Conservation (phyloP, 768 basidiomycete genomes). For the Pleurotus eryngii region DNA sequence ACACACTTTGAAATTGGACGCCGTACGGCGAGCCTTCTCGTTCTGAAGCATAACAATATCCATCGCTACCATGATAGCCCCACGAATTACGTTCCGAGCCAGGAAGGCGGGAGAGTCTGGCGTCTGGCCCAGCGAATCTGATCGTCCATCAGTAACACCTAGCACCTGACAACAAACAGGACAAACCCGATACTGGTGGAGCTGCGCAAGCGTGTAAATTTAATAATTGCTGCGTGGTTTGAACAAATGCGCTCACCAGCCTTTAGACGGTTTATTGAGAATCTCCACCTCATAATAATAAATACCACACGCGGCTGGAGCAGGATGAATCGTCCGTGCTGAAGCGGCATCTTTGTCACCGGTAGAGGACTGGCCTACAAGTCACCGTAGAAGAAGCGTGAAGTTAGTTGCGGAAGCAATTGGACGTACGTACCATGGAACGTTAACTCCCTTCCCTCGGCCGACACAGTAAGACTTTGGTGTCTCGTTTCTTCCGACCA, state of each 20-base stretch:
- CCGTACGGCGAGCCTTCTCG: conserved; percentile 73
- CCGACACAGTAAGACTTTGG: conserved; percentile 54
- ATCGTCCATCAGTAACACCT: conserved; percentile 1
- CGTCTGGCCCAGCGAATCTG: conserved; percentile 67
- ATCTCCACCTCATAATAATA: conserved; percentile 95
- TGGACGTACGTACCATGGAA: conserved; percentile 51
- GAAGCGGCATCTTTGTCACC: conserved; percentile 84
- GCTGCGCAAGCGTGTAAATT: conserved; percentile 31
- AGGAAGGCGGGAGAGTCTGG: conserved; percentile 71
- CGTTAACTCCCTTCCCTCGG: conserved; percentile 71
- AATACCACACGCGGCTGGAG: conserved; percentile 85
- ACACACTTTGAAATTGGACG: conserved; percentile 76
- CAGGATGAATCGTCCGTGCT: conserved; percentile 70
- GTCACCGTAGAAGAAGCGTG: not conserved
- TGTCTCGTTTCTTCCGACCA: conserved; percentile 75
- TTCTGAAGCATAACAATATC: conserved; percentile 71
- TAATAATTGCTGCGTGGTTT: not conserved
- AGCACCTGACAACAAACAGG: not conserved
- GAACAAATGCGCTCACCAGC: conserved; percentile 44
- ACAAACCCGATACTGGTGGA: conserved; percentile 80
- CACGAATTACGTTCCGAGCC: conserved; percentile 86
- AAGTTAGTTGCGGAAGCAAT: not conserved
- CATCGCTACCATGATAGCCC: conserved; percentile 94
- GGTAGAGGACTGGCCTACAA: conserved; percentile 45
- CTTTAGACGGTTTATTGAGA: conserved; percentile 74